Conservation (phyloP, 805 yeast genomes). For the Candida peoriensis region DNA sequence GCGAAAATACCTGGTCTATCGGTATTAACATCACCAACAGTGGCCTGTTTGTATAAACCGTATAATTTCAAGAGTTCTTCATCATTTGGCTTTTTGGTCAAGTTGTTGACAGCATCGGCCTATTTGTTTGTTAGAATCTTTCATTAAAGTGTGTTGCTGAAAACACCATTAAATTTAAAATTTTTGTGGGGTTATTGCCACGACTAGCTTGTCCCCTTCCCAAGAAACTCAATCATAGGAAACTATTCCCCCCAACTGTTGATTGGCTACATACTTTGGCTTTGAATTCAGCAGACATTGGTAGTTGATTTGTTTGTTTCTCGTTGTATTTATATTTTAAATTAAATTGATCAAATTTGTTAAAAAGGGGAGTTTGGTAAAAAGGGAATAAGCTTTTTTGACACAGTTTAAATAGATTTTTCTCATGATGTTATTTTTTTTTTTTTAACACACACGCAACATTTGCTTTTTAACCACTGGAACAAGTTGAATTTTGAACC, state of each 20-base stretch:
- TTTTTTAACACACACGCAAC: no score
- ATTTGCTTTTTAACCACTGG: no score
- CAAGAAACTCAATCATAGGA: background rate
- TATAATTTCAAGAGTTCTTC: constrained; percentile 84
- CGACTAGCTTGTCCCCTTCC: no score
- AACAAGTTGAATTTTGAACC: no score
- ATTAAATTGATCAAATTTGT: no score
- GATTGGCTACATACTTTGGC: background rate
- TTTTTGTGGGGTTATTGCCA: no score
- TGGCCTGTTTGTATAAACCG: constrained; percentile 95
- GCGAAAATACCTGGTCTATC: constrained; percentile 88
- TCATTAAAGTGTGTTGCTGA: background rate
- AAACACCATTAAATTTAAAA: background rate
- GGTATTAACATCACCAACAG: constrained; percentile 89
- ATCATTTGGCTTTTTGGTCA: constrained; percentile 75
- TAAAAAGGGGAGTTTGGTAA: no score
- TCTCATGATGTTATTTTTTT: no score
- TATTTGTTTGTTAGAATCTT: constrained; percentile 17
- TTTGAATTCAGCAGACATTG: constrained; percentile 10
- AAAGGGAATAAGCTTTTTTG: no score
- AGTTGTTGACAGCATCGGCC: constrained; percentile 77
- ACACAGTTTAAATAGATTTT: no score
- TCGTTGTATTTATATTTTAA: no score
- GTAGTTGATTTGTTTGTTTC: background rate
- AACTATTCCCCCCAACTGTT: background rate